Base-by-base conservation (phyloP, 352 stramenopile genomes). In the Phytophthora melonis region DNA sequence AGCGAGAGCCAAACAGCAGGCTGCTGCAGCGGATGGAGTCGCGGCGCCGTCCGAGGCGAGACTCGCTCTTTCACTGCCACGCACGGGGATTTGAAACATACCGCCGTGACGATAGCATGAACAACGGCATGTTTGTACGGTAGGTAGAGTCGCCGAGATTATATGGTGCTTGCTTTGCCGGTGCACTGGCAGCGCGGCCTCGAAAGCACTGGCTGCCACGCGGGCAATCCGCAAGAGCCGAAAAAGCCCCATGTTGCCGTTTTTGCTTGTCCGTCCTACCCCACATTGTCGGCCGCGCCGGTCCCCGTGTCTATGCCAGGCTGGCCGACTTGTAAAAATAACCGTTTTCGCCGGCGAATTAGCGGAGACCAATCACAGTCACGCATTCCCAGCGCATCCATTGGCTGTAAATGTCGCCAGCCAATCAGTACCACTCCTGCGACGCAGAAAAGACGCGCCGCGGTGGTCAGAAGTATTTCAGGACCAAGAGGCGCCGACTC, bases 381-480 rank as follows among this genome's bases (percentile, higher is more conserved):
- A n/a, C 0, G 23, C 14, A n/a, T 27, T 30, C 18, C 3, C 10
- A 21, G 47, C 34, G 11, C 41, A 64, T 68, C 47, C 23, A 75
- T 71, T 75, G 62, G 68, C 56, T 64, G 21, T 49, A 58, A 60
- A 47, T 55, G 25, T 54, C 8, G 32, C 16, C 45, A 27, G n/a
- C 56, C 56, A 71, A 71, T 71, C 55, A 53, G 43, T 52, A 1
- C 27, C 23, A 53, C 55, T 58, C 10, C 1, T 5, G 18, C 41
- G 57, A 53, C 5, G 2, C 58, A 73, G 50, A 74, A 63, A 76
- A 68, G 47, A 3, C 45, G n/a, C 5, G 19, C 14, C 19, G 11
- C 6, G n/a, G 50, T 63, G 60, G 43, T 74, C 61, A 66, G 66
- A 68, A 64, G 36, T 73, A 70, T 58, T 70, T 71, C 58, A 59